These are phyloP conservation scores for Ophiostoma novo-ulmi DNA, from an alignment of 2,329 filamentous ascomycete genomes.

Conservation along the genomic window DNA sequence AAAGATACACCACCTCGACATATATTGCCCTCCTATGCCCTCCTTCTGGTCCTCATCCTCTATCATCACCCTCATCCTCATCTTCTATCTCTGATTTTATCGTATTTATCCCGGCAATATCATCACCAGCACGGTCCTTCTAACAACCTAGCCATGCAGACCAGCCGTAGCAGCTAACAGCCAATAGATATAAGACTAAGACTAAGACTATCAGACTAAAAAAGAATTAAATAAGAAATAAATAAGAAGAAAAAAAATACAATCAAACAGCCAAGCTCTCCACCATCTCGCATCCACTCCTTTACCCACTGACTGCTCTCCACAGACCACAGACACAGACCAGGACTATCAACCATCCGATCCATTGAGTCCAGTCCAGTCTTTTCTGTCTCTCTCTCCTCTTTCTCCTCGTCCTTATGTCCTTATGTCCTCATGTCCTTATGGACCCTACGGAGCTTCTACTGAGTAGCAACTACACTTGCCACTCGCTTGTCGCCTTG, in stretches of 20 bases:
- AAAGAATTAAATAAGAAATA: not conserved
- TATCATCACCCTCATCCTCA: not conserved
- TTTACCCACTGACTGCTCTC: slow-evolving; percentile 1
- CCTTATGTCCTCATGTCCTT: too few species aligned
- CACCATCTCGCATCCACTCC: not conserved
- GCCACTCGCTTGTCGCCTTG: not conserved
- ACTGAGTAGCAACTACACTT: not conserved
- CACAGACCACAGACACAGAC: slow-evolving; percentile 4
- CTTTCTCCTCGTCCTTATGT: not conserved
- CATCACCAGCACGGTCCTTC: not conserved
- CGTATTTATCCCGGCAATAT: not conserved
- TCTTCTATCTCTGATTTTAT: not conserved
- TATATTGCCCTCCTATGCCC: not conserved
- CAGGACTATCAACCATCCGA: not conserved
- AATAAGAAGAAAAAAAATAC: not conserved
- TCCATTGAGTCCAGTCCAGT: not conserved
- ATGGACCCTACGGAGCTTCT: too few species aligned
- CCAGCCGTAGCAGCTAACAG: not conserved
- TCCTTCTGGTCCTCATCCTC: too few species aligned
- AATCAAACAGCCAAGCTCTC: not conserved
- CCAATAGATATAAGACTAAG: not conserved
- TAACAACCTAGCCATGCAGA: not conserved
- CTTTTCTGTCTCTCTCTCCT: not conserved
- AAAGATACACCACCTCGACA: not conserved
- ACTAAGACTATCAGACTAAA: not conserved